Conservation (phyloP, 306 rosid genomes). For the Vigna reflexopilosa region DNA sequence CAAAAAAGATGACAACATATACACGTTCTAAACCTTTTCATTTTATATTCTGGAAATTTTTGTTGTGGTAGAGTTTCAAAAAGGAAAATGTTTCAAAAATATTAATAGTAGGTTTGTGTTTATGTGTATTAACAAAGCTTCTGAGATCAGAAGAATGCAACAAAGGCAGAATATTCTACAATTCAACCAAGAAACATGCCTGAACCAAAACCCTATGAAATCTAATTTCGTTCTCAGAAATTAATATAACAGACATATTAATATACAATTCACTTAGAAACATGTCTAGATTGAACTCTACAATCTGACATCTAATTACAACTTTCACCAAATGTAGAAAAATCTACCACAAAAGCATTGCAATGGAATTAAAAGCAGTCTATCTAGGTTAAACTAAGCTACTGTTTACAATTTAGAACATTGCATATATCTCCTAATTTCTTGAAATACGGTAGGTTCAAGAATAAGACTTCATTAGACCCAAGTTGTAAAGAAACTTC, state of each 20-base stretch:
- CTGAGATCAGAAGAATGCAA: slow-evolving; percentile 18
- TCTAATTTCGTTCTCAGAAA: slow-evolving; percentile 25
- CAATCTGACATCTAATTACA: slow-evolving; percentile 48
- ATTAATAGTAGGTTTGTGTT: background rate
- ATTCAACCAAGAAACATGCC: slow-evolving; percentile 28
- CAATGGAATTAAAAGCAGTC: slow-evolving; percentile 44
- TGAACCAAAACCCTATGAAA: slow-evolving; percentile 45
- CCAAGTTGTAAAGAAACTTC: slow-evolving; percentile 88
- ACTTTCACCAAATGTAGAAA: slow-evolving; percentile 44
- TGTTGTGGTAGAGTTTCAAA: background rate
- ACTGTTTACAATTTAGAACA: slow-evolving; percentile 50
- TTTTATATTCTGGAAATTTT: background rate
- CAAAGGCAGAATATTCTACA: slow-evolving; percentile 22
- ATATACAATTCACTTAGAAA: slow-evolving; percentile 34
- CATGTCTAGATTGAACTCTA: slow-evolving; percentile 43
- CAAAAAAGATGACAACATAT: background rate
- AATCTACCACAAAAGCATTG: slow-evolving; percentile 43
- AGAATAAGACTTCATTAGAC: slow-evolving; percentile 79
- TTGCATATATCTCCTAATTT: background rate
- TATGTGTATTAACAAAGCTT: slow-evolving; percentile 9
- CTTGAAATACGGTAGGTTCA: slow-evolving; percentile 47
- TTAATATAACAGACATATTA: slow-evolving; percentile 24
- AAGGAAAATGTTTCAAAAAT: background rate
- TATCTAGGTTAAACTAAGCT: slow-evolving; percentile 47
- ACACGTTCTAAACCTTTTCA: background rate